phyloP scores from a whole-genome alignment of 352 stramenopile species.

The Blastocystis sp. region DNA sequence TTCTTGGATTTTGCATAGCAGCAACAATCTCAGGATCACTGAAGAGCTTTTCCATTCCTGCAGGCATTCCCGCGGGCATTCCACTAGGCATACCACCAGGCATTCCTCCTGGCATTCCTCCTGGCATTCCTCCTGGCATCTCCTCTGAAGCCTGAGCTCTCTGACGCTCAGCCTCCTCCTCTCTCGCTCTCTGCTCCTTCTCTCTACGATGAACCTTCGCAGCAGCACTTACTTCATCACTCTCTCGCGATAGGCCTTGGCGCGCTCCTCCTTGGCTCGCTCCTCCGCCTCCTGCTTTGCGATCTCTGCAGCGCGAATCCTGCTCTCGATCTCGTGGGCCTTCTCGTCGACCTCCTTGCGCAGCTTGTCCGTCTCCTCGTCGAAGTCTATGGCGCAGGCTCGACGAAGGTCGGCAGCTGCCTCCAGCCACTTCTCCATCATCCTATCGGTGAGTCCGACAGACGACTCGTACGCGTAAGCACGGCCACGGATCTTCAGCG shows the following conservation, averaged over 20 bases:
- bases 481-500: conserved; percentile 4
- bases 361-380: background rate
- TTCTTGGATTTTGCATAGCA: conserved; percentile 9
- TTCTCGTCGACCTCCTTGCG: conserved; percentile 6
- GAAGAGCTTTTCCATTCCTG: background rate
- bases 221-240: background rate
- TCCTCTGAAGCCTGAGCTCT: background rate
- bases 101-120: conserved; percentile 3
- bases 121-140: background rate
- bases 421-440: conserved; percentile 12
- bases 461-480: background rate
- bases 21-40: background rate
- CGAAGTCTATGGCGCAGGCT: background rate
- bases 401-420: background rate
- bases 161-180: background rate
- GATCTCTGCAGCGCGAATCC: background rate
- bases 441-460: background rate
- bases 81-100: background rate
- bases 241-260: background rate
- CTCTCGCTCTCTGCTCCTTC: background rate
- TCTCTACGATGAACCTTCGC: background rate
- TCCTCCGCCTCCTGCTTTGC: background rate
- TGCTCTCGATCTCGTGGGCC: background rate
- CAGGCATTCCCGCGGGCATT: conserved; percentile 13
- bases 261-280: background rate